phyloP scores from a whole-genome alignment of 202 grass and related monocot genomes.

The Schoenoplectus triqueter region DNA sequence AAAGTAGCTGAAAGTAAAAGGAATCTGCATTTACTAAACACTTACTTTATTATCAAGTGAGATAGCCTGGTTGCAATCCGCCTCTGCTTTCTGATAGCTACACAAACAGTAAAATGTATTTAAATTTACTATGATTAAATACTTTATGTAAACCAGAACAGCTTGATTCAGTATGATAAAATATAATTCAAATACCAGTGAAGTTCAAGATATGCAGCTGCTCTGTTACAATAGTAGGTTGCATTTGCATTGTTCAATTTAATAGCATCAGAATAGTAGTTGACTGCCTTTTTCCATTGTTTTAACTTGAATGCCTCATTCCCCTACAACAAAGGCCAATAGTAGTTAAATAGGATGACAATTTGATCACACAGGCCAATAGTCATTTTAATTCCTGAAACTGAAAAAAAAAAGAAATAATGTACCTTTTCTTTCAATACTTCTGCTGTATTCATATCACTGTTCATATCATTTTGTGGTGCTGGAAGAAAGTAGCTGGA shows the following conservation, averaged over 20 bases:
- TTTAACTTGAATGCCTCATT: conserved; percentile 80
- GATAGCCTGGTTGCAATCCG: conserved; percentile 78
- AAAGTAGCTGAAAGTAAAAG: background rate
- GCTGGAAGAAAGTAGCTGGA: conserved; percentile 52
- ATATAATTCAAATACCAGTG: conserved; percentile 55
- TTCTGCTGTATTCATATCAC: conserved; percentile 62
- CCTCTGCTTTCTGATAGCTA: conserved; percentile 88
- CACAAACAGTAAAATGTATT: conserved; percentile 43
- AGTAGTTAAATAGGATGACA: background rate
- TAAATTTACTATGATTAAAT: conserved; percentile 35
- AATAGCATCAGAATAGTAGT: conserved; percentile 84
- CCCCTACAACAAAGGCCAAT: conserved; percentile 50
- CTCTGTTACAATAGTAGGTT: conserved; percentile 95
- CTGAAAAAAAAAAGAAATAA: conserved; percentile 3
- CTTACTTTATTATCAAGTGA: conserved; percentile 87
- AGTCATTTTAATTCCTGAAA: conserved; percentile 16
- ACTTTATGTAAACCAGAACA: conserved; percentile 21
- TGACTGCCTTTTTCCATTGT: conserved; percentile 84
- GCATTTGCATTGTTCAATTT: conserved; percentile 74
- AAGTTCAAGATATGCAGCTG: conserved; percentile 92
- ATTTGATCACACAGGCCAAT: background rate
- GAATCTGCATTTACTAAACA: background rate
- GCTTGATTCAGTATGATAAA: conserved; percentile 19
- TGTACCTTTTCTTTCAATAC: conserved; percentile 91
- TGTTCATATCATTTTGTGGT: conserved; percentile 51